These are phyloP conservation scores for Tolypocladium cylindrosporum DNA, from an alignment of 2,329 filamentous ascomycete species.

Conservation along the genomic window DNA sequence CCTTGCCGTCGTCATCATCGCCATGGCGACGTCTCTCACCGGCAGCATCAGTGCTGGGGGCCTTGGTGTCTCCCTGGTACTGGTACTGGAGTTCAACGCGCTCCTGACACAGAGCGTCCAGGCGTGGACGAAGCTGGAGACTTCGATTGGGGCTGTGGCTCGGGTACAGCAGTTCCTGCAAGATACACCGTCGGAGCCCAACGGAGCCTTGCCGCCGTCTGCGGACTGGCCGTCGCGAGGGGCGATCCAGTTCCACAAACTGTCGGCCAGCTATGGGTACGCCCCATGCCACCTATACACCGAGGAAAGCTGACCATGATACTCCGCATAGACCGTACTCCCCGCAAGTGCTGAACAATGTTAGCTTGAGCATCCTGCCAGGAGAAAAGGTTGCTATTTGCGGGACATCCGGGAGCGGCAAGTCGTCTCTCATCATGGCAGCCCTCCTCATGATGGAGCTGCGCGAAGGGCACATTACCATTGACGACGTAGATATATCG, in stretches of 20 bases:
- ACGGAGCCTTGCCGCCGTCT: conserved; percentile 3
- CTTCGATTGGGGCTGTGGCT: conserved; percentile 22
- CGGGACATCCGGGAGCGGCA: conserved; percentile 32
- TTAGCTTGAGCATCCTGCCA: conserved; percentile 17
- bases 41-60: conserved; percentile 15
- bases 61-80: conserved; percentile 15
- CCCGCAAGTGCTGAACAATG: conserved; percentile 13
- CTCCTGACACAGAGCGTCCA: conserved; percentile 19
- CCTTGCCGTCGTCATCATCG: conserved; percentile 34
- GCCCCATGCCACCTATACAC: not conserved
- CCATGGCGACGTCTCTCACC: conserved; percentile 24
- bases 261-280: conserved; percentile 17
- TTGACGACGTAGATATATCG: conserved; percentile 32
- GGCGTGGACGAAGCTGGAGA: conserved; percentile 20
- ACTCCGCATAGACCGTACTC: not conserved
- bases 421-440: conserved; percentile 27
- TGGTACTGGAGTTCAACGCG: conserved; percentile 17
- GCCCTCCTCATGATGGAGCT: conserved; percentile 37
- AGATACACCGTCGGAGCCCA: conserved; percentile 10
- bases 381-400: conserved; percentile 29
- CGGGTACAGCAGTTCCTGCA: conserved; percentile 22
- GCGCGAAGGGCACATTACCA: conserved; percentile 26
- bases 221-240: conserved; percentile 21
- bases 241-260: conserved; percentile 14
- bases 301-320: not conserved